These are phyloP conservation scores for Zhuliangozyma blackwelliae DNA, from an alignment of 1,139 yeast genomes.

Conservation along the genomic window DNA sequence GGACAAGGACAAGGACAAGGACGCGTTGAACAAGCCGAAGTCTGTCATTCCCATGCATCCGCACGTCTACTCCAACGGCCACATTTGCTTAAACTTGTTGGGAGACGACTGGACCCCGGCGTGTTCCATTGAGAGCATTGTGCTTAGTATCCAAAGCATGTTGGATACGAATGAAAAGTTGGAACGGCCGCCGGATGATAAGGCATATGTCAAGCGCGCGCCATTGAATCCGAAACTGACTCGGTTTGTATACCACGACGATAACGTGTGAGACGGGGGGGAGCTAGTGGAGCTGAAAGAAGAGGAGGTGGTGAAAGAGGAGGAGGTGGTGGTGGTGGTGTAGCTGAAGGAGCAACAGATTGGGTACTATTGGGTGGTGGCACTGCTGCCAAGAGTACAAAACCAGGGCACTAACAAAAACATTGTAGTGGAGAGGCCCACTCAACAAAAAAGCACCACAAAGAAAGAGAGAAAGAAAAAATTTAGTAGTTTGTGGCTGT, in stretches of 20 bases:
- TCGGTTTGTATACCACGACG: slow-evolving; percentile 55
- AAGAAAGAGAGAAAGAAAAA: too few species aligned
- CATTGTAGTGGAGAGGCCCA: too few species aligned
- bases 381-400: too few species aligned
- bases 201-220: slow-evolving; percentile 43
- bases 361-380: too few species aligned
- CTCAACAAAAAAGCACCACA: too few species aligned
- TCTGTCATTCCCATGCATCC: slow-evolving; percentile 59
- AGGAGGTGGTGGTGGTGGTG: too few species aligned
- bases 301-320: background rate
- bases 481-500: too few species aligned
- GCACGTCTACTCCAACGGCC: slow-evolving; percentile 71
- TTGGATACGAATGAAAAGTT: slow-evolving; percentile 42
- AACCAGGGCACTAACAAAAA: too few species aligned
- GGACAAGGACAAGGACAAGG: slow-evolving; percentile 13
- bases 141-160: slow-evolving; percentile 65
- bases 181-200: slow-evolving; percentile 56
- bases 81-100: slow-evolving; percentile 59
- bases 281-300: too few species aligned
- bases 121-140: slow-evolving; percentile 50
- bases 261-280: slow-evolving; percentile 20
- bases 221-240: slow-evolving; percentile 55
- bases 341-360: too few species aligned
- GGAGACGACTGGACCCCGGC: slow-evolving; percentile 76
- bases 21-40: slow-evolving; percentile 12